A percentile compares a stretch with the other conserved stretches of the same genome.
Conservation (phyloP, 169 alveolate species). For the Plasmodium knowlesi region DNA sequence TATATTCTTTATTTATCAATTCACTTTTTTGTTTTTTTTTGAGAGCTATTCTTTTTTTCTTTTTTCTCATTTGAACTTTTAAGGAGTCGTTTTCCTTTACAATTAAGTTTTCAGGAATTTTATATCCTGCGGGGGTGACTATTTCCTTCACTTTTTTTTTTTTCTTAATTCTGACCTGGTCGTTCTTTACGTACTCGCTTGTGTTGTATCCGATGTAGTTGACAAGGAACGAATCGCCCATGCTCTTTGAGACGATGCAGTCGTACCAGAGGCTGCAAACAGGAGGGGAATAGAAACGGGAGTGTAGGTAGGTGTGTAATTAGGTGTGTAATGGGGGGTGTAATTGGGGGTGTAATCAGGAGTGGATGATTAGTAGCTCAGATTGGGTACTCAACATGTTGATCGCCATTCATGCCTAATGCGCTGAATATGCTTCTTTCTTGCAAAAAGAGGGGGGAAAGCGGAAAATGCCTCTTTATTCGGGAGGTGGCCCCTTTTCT, state of each 20-base stretch:
- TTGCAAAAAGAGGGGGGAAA: neutral
- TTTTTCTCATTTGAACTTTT: conserved; percentile 83
- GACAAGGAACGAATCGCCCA: conserved; percentile 79
- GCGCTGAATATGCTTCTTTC: neutral
- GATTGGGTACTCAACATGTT: neutral
- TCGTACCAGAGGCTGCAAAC: conserved; percentile 84
- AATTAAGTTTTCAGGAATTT: conserved; percentile 83
- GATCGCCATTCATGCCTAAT: neutral
- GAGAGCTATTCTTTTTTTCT: conserved; percentile 80
- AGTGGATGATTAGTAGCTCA: neutral
- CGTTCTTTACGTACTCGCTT: conserved; percentile 81
- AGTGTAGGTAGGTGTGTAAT: neutral
- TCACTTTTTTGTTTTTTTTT: conserved; percentile 85
- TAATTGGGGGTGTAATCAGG: neutral
- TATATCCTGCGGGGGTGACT: conserved; percentile 85
- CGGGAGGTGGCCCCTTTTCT: neutral
- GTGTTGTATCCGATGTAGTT: conserved; percentile 84
- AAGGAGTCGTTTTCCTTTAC: conserved; percentile 79
- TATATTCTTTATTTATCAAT: conserved; percentile 77
- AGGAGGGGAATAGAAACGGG: neutral
- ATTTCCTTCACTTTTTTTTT: conserved; percentile 78
- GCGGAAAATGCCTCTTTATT: neutral
- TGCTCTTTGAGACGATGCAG: conserved; percentile 77
- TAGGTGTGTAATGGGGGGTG: neutral
- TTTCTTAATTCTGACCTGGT: conserved; percentile 76